These are phyloP conservation scores for Picea abies DNA, from an alignment of 83 land plant genomes.

Conservation along the genomic window DNA sequence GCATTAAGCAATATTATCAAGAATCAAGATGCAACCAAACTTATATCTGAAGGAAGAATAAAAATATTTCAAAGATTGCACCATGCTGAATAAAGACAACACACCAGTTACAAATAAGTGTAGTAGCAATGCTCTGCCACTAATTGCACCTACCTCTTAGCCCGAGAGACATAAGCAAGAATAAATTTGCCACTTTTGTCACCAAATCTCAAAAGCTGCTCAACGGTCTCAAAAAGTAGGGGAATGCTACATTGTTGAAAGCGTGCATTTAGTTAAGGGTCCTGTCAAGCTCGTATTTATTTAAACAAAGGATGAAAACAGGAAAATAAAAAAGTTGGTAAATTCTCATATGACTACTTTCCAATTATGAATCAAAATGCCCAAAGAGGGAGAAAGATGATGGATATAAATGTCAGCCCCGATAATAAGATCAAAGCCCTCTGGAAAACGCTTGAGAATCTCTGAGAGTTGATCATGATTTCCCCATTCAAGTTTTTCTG, in stretches of 20 bases:
- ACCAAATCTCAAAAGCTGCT: conserved; percentile 44
- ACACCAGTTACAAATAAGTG: too few species aligned
- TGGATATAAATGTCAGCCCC: conserved; percentile 98
- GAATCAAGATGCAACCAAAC: too few species aligned
- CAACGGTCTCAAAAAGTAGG: conserved; percentile 68
- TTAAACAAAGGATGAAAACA: neutral
- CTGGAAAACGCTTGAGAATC: conserved; percentile 47
- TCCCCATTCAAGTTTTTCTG: conserved; percentile 95
- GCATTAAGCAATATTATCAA: too few species aligned
- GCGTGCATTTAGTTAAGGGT: conserved; percentile 62
- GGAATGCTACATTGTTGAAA: conserved; percentile 80
- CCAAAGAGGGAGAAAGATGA: too few species aligned
- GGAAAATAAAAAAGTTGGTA: too few species aligned
- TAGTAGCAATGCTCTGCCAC: too few species aligned
- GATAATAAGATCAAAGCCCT: conserved; percentile 83
- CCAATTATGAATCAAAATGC: conserved; percentile 1
- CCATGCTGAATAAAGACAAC: too few species aligned
- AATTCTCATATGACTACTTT: neutral
- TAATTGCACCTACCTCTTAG: conserved; percentile 54
- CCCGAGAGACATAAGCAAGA: conserved; percentile 88
- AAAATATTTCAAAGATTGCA: too few species aligned
- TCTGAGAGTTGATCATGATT: conserved; percentile 42
- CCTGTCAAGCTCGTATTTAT: neutral
- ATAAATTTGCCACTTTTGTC: conserved; percentile 72
- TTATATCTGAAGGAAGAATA: too few species aligned